Conservation (phyloP, 768 basidiomycete species). For the Sporobolomyces pararoseus region DNA sequence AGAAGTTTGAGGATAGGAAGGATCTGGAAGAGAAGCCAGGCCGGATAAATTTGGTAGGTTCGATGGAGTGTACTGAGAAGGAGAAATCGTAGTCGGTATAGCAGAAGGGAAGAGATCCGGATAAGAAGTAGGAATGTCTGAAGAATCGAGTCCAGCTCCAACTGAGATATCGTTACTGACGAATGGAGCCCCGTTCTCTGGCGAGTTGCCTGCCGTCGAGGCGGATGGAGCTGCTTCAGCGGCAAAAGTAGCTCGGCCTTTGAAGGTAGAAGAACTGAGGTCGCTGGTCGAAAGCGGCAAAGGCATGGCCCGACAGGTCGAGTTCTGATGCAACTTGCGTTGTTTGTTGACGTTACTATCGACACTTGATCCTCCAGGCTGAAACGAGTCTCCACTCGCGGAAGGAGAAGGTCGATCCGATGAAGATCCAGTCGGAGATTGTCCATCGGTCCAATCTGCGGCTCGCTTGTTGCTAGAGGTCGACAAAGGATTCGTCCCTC, state of each 20-base stretch:
- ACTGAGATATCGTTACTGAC: not conserved
- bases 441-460: slow-evolving; percentile 22
- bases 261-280: slow-evolving; percentile 22
- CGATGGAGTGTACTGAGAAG: not conserved
- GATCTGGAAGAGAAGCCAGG: not conserved
- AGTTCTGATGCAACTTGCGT: not conserved
- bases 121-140: not conserved
- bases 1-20: not conserved
- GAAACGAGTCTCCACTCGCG: not conserved
- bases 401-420: slow-evolving; percentile 10
- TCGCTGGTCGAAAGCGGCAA: slow-evolving; percentile 38
- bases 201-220: not conserved
- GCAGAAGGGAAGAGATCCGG: not conserved
- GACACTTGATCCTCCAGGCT: too few relatives aligned
- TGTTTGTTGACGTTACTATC: not conserved
- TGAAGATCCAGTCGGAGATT: not conserved
- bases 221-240: not conserved
- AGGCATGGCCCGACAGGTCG: not conserved
- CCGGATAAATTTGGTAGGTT: slow-evolving; percentile 12
- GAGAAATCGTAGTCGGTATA: not conserved
- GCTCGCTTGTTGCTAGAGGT: slow-evolving; percentile 14
- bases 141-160: not conserved
- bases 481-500: not conserved
- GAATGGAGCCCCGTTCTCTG: too few relatives aligned
- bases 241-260: slow-evolving; percentile 29